phyloP scores from a whole-genome alignment of 177 flowering plant genomes.

The Tripterygium wilfordii region DNA sequence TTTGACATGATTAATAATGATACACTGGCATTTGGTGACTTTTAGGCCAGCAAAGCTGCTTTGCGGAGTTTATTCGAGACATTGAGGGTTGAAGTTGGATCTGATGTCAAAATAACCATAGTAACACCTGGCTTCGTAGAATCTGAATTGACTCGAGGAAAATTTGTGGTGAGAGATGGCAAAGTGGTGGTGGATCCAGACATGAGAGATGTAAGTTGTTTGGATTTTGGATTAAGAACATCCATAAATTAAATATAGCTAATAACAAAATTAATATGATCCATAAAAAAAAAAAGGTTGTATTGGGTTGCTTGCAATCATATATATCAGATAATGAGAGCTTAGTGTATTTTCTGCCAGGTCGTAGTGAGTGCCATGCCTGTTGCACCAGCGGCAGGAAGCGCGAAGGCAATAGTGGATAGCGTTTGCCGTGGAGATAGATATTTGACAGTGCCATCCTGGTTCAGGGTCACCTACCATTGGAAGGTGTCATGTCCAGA shows the following conservation, averaged over 20 bases:
- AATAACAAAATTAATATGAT: no score
- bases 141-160: conserved; percentile 55
- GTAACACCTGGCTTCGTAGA: conserved; percentile 60
- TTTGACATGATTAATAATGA: neutral
- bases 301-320: no score
- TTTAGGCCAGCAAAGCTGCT: conserved; percentile 74
- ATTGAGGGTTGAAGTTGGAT: conserved; percentile 46
- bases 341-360: conserved; percentile 3
- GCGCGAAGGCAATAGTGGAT: conserved; percentile 45
- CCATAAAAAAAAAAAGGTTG: no score
- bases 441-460: conserved; percentile 47
- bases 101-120: conserved; percentile 34
- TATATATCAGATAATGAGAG: no score
- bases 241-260: no score
- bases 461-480: conserved; percentile 21
- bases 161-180: conserved; percentile 27
- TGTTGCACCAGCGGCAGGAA: conserved; percentile 13
- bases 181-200: conserved; percentile 28
- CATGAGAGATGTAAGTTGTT: conserved; percentile 40
- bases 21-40: neutral
- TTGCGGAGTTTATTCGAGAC: conserved; percentile 44
- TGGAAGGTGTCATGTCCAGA: conserved; percentile 44
- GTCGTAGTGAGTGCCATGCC: conserved; percentile 12
- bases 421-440: conserved; percentile 45
- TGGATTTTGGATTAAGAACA: no score